Evolutionary conservation across 768 basidiomycete species (phyloP).

Genomic region (Termitomyces sp.): DNA sequence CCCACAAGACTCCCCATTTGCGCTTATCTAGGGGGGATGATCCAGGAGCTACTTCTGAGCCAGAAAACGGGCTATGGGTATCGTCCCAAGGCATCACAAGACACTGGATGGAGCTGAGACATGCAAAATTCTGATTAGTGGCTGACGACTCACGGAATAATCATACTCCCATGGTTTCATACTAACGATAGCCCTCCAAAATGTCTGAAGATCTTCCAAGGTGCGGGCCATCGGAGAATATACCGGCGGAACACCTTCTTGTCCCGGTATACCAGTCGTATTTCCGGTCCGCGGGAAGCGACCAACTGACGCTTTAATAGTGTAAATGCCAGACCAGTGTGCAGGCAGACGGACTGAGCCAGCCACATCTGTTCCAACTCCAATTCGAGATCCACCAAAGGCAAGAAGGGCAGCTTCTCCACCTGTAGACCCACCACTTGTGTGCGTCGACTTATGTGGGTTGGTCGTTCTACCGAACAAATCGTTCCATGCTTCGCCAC

Average conservation of each 20-base stretch:
- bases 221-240: constrained; percentile 59
- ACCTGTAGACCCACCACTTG: constrained; percentile 63
- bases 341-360: constrained; percentile 65
- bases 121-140: constrained; percentile 15
- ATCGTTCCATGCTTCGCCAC: constrained; percentile 52
- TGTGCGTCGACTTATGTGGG: constrained; percentile 48
- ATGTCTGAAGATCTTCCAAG: constrained; percentile 53
- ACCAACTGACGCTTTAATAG: constrained; percentile 45
- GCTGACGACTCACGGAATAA: constrained; percentile 29
- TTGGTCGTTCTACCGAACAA: constrained; percentile 57
- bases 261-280: constrained; percentile 42
- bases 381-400: constrained; percentile 51
- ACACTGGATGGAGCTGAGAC: constrained; percentile 17
- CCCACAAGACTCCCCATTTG: constrained; percentile 58
- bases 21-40: constrained; percentile 24
- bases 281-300: constrained; percentile 44
- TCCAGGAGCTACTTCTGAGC: background rate
- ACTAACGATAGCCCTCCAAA: constrained; percentile 54
- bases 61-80: background rate
- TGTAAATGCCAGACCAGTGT: constrained; percentile 58
- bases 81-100: constrained; percentile 28
- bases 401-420: constrained; percentile 65
- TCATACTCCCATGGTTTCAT: constrained; percentile 68
- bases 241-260: constrained; percentile 50
- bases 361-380: constrained; percentile 66